These are phyloP conservation scores for Friedmanniomyces endolithicus DNA, from an alignment of 495 filamentous ascomycete genomes.

Conservation along the genomic window DNA sequence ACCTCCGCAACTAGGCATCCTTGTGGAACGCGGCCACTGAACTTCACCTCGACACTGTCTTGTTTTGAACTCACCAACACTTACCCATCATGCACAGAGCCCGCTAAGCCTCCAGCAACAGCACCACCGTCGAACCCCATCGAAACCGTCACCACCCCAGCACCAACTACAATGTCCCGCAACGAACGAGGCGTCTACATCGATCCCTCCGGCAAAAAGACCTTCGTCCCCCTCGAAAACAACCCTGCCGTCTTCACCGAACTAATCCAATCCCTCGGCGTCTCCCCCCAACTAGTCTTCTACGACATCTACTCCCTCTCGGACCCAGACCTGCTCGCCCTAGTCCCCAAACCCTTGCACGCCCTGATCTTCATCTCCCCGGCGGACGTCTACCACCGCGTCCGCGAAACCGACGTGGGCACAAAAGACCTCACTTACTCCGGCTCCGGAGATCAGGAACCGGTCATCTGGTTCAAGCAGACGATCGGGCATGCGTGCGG, in stretches of 20 bases:
- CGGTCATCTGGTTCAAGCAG: slow-evolving; percentile 80
- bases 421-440: slow-evolving; percentile 36
- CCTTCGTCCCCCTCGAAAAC: slow-evolving; percentile 15
- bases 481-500: slow-evolving; percentile 85
- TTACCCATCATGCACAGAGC: no score
- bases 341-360: slow-evolving; percentile 70
- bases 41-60: no score
- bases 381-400: slow-evolving; percentile 55
- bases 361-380: slow-evolving; percentile 81
- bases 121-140: no score
- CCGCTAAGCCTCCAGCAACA: no score
- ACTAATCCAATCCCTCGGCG: slow-evolving; percentile 63
- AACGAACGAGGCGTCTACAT: slow-evolving; percentile 17
- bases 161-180: slow-evolving; percentile 1
- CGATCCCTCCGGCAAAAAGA: slow-evolving; percentile 11
- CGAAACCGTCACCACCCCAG: no score
- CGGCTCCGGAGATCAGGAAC: slow-evolving; percentile 41
- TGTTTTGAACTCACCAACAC: no score
- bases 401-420: slow-evolving; percentile 50
- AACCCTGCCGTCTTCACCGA: slow-evolving; percentile 54
- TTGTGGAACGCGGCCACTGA: no score
- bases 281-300: slow-evolving; percentile 52
- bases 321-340: slow-evolving; percentile 62
- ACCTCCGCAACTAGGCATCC: no score
- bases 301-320: slow-evolving; percentile 78